Evolutionary conservation across 108 stramenopile genomes (phyloP).

Genomic region (Fistulifera pelliculosa): DNA sequence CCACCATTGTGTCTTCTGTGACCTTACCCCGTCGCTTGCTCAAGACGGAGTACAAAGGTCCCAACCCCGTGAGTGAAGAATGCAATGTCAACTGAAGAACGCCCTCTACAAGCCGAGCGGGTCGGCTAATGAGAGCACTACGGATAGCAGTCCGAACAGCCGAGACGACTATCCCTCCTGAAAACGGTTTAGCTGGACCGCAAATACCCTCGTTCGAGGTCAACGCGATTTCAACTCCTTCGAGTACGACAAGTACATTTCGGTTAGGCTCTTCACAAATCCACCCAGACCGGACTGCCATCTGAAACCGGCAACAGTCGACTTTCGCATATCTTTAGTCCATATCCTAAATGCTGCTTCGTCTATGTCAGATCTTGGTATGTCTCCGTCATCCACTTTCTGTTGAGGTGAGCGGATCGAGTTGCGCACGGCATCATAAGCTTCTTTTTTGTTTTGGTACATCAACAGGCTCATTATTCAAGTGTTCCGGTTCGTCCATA

Average conservation of each 20-base stretch:
- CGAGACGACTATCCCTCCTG: conserved; percentile 72
- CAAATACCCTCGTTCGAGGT: conserved; percentile 5
- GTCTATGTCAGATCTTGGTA: conserved; percentile 20
- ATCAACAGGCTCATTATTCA: conserved; percentile 10
- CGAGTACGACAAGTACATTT: conserved; percentile 65
- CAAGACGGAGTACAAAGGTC: conserved; percentile 69
- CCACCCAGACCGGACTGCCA: conserved; percentile 70
- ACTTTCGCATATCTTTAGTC: conserved; percentile 65
- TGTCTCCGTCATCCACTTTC: background rate
- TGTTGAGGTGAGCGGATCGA: conserved; percentile 3
- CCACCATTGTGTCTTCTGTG: conserved; percentile 81
- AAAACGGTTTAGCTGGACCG: conserved; percentile 35
- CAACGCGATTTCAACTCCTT: conserved; percentile 76
- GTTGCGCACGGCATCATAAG: conserved; percentile 11
- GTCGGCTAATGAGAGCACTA: conserved; percentile 66
- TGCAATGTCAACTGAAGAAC: conserved; percentile 75
- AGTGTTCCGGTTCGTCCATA: conserved; percentile 10
- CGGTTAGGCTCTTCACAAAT: conserved; percentile 85
- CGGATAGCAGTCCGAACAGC: conserved; percentile 72
- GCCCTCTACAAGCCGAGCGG: conserved; percentile 71
- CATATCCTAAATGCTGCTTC: conserved; percentile 47
- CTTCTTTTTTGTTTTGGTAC: background rate
- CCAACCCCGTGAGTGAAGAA: conserved; percentile 68
- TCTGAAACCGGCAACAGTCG: conserved; percentile 76
- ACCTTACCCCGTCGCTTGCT: conserved; percentile 84